These are phyloP conservation scores for Beauveria medogensis DNA, from an alignment of 2,329 filamentous ascomycete species.

Conservation along the genomic window DNA sequence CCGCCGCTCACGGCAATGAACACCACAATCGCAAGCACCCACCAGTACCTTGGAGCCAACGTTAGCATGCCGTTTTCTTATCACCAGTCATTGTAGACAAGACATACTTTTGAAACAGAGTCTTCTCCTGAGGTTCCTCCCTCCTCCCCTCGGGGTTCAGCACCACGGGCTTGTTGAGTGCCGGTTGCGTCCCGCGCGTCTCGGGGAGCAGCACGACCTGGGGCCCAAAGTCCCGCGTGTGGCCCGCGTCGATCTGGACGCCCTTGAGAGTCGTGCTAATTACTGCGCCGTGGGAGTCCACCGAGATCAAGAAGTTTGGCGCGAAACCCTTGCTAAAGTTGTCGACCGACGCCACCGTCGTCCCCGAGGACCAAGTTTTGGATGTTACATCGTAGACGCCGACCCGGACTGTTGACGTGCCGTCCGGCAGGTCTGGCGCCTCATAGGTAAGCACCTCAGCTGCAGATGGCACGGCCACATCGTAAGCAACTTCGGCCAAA, in stretches of 20 bases:
- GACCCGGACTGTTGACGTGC: slow-evolving; percentile 44
- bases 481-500: slow-evolving; percentile 52
- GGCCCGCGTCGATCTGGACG: slow-evolving; percentile 53
- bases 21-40: slow-evolving; percentile 47
- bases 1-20: slow-evolving; percentile 46
- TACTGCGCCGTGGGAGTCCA: slow-evolving; percentile 37
- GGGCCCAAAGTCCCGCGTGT: slow-evolving; percentile 58
- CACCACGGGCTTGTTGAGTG: slow-evolving; percentile 56
- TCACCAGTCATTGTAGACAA: neutral
- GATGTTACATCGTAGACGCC: slow-evolving; percentile 46
- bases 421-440: slow-evolving; percentile 42
- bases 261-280: slow-evolving; percentile 46
- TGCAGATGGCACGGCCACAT: slow-evolving; percentile 34
- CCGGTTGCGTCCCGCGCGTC: slow-evolving; percentile 44
- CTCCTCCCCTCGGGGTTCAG: slow-evolving; percentile 52
- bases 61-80: slow-evolving; percentile 24
- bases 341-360: slow-evolving; percentile 45
- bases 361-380: slow-evolving; percentile 43
- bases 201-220: slow-evolving; percentile 44
- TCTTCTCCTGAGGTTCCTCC: slow-evolving; percentile 51
- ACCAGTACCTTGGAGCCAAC: slow-evolving; percentile 51
- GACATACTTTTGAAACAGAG: slow-evolving; percentile 55
- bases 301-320: slow-evolving; percentile 46
- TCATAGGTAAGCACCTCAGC: slow-evolving; percentile 47
- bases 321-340: slow-evolving; percentile 56